A percentile compares a stretch with the other conserved stretches of the same genome.
phyloP scores from a whole-genome alignment of 2,329 filamentous ascomycete genomes.

The Graphilbum ipis-grandicollis region DNA sequence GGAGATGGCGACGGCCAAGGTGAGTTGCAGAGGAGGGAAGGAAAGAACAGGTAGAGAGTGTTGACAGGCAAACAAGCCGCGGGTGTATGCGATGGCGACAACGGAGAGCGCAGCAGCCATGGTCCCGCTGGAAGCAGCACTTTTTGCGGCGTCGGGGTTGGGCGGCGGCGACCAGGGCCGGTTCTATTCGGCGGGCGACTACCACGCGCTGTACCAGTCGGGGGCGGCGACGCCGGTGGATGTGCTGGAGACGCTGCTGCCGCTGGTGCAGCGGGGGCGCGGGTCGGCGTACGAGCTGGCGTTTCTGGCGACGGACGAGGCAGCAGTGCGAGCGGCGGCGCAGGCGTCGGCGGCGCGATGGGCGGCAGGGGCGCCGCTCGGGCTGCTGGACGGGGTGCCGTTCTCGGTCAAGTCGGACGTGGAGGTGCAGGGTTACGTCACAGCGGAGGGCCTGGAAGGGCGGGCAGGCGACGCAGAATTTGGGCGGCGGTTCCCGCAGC shows the following conservation, averaged over 20 bases:
- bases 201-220: slow-evolving; percentile 55
- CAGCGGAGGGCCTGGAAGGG: slow-evolving; percentile 40
- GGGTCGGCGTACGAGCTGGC: slow-evolving; percentile 45
- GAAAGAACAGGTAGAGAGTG: no score
- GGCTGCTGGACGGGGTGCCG: slow-evolving; percentile 66
- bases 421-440: slow-evolving; percentile 51
- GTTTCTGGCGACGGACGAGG: slow-evolving; percentile 50
- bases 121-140: no score
- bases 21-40: slow-evolving; percentile 15
- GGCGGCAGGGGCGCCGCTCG: slow-evolving; percentile 43
- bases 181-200: slow-evolving; percentile 60
- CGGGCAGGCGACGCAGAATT: slow-evolving; percentile 6
- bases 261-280: slow-evolving; percentile 46
- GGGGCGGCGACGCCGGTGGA: slow-evolving; percentile 54
- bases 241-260: slow-evolving; percentile 54
- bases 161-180: slow-evolving; percentile 26
- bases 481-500: slow-evolving; percentile 32
- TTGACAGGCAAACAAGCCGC: no score
- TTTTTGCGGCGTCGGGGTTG: no score
- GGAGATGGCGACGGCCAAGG: slow-evolving; percentile 29
- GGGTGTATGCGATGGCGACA: no score
- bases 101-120: no score
- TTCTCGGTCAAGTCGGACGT: slow-evolving; percentile 74
- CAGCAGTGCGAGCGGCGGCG: no score
- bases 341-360: slow-evolving; percentile 58